phyloP scores from a whole-genome alignment of 2,329 filamentous ascomycete species.

The Hirsutella rhossiliensis region DNA sequence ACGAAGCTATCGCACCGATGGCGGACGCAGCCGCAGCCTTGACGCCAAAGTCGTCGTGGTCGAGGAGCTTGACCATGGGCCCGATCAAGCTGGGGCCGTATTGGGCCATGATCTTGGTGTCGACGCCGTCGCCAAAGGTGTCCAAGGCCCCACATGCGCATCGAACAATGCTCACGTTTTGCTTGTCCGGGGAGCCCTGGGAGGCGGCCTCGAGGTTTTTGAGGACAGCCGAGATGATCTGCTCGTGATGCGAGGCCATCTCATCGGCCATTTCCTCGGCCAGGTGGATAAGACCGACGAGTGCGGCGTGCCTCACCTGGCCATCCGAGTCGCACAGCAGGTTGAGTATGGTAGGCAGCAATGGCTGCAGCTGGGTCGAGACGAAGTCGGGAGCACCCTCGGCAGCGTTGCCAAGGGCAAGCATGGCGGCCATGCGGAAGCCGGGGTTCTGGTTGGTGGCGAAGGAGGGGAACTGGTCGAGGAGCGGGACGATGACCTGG shows the following conservation, averaged over 20 bases:
- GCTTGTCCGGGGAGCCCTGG: slow-evolving; percentile 55
- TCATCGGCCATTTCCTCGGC: slow-evolving; percentile 91
- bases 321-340: slow-evolving; percentile 76
- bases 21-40: slow-evolving; percentile 84
- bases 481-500: slow-evolving; percentile 85
- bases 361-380: slow-evolving; percentile 75
- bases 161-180: slow-evolving; percentile 76
- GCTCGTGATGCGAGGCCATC: slow-evolving; percentile 72
- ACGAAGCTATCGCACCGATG: slow-evolving; percentile 79
- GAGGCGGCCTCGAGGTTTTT: slow-evolving; percentile 80
- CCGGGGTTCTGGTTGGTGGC: slow-evolving; percentile 63
- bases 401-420: slow-evolving; percentile 85
- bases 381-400: slow-evolving; percentile 97
- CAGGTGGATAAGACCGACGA: slow-evolving; percentile 78
- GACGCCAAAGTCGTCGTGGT: slow-evolving; percentile 76
- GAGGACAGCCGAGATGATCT: slow-evolving; percentile 71
- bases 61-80: slow-evolving; percentile 72
- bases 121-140: slow-evolving; percentile 81
- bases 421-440: slow-evolving; percentile 79
- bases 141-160: slow-evolving; percentile 85
- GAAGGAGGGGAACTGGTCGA: slow-evolving; percentile 76
- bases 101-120: slow-evolving; percentile 59
- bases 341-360: slow-evolving; percentile 74
- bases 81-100: slow-evolving; percentile 78
- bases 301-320: slow-evolving; percentile 73